Percentiles rank a stretch among this genome's conserved stretches.
Conservation (phyloP, 2,329 filamentous ascomycete genomes). For the Biscogniauxia sp. region DNA sequence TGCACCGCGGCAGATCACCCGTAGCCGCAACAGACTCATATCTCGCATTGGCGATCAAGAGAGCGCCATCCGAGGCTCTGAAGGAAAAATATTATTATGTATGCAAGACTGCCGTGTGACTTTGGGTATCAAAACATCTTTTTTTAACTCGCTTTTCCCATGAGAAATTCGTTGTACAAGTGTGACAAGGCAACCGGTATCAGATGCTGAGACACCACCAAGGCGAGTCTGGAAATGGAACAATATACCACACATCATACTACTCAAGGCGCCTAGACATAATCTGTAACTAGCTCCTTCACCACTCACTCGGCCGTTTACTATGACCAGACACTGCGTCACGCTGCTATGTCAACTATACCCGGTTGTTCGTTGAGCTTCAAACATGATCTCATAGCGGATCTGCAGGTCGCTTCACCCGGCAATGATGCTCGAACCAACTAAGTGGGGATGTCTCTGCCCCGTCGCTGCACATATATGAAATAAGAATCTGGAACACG, state of each 20-base stretch:
- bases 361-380: slow-evolving; percentile 1
- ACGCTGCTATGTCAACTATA: slow-evolving; percentile 2
- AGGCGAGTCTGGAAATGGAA: slow-evolving; percentile 10
- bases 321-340: slow-evolving; percentile 1
- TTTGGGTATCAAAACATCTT: slow-evolving; percentile 31
- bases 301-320: background rate
- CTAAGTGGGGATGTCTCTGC: background rate
- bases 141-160: slow-evolving; percentile 12
- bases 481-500: background rate
- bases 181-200: slow-evolving; percentile 16
- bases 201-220: slow-evolving; percentile 16
- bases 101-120: slow-evolving; percentile 27
- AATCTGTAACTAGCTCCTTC: slow-evolving; percentile 2
- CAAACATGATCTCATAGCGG: slow-evolving; percentile 13
- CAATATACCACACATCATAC: slow-evolving; percentile 5
- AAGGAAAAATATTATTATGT: slow-evolving; percentile 6
- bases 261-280: slow-evolving; percentile 1
- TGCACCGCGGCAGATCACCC: slow-evolving; percentile 17
- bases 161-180: slow-evolving; percentile 16
- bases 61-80: slow-evolving; percentile 21
- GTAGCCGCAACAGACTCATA: slow-evolving; percentile 11
- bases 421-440: slow-evolving; percentile 12
- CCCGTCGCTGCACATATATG: background rate
- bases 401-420: slow-evolving; percentile 17
- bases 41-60: slow-evolving; percentile 17